Conservation (phyloP, 202 grass and related monocot genomes). For the Saccharum hybrid region DNA sequence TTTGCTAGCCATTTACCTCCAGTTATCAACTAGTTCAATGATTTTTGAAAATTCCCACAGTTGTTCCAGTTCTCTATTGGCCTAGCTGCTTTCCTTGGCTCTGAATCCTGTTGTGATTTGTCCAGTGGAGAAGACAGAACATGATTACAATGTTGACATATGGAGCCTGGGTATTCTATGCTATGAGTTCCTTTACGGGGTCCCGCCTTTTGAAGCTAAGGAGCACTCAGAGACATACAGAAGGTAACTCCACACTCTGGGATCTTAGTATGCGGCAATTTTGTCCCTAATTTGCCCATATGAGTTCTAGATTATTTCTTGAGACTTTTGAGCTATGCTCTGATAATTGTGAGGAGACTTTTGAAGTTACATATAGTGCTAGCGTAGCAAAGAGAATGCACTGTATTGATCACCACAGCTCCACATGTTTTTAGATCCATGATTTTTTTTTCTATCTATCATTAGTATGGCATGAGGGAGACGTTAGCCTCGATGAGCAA, state of each 20-base stretch:
- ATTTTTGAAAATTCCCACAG: neutral
- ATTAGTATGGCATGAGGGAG: too few species aligned
- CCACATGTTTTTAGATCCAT: constrained; percentile 20
- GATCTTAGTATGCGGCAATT: neutral
- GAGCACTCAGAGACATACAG: constrained; percentile 89
- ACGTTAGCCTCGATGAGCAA: too few species aligned
- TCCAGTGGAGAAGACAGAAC: constrained; percentile 88
- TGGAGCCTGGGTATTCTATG: constrained; percentile 98
- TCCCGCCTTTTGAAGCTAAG: constrained; percentile 94
- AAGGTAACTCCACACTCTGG: constrained; percentile 58
- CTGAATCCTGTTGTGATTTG: constrained; percentile 36
- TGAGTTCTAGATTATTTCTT: neutral
- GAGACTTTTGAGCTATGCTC: neutral
- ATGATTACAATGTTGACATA: constrained; percentile 88
- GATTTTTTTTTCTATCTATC: neutral
- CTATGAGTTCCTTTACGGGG: constrained; percentile 88
- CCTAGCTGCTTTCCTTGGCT: constrained; percentile 7
- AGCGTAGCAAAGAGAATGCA: neutral
- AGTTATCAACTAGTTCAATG: neutral
- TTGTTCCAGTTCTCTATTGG: constrained; percentile 7
- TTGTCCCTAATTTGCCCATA: neutral
- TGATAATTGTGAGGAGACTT: neutral
- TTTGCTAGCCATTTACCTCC: constrained; percentile 25
- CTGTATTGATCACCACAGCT: neutral
- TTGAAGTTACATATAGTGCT: neutral